phyloP scores from a whole-genome alignment of 192 early-diverging fungal species.

The Coemansia sp. region DNA sequence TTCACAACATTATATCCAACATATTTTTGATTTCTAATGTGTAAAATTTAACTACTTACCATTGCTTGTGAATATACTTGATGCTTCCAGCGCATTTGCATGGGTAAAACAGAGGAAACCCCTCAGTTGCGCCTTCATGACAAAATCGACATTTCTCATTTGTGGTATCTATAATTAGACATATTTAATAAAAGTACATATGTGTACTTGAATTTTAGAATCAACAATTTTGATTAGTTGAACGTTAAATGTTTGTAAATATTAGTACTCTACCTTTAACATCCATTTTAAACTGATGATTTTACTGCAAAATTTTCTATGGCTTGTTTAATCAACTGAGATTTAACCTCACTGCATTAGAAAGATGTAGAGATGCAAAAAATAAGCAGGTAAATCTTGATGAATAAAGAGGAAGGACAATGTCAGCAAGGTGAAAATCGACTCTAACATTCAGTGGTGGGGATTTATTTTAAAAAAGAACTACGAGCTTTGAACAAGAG shows the following conservation, averaged over 20 bases:
- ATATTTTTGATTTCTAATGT: no score
- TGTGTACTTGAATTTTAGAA: no score
- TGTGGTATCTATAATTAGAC: background rate
- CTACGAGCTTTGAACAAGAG: background rate
- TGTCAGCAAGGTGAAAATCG: background rate
- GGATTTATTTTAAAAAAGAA: background rate
- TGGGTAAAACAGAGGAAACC: slow-evolving; percentile 82
- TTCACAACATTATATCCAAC: no score
- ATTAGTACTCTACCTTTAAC: no score
- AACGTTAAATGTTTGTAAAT: no score
- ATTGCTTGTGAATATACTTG: slow-evolving; percentile 82
- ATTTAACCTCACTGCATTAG: no score
- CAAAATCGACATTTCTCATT: slow-evolving; percentile 71
- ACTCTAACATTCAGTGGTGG: background rate
- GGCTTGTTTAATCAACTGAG: no score
- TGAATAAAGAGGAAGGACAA: background rate
- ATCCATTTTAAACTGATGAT: no score
- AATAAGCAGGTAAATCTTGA: background rate
- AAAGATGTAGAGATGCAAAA: background rate
- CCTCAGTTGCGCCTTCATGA: slow-evolving; percentile 61
- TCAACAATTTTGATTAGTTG: no score
- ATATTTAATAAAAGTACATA: no score
- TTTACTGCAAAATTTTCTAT: no score
- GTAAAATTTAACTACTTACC: slow-evolving; percentile 5
- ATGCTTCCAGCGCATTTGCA: slow-evolving; percentile 92